Conservation (phyloP, 306 rosid species). For the Benincasa hispida region DNA sequence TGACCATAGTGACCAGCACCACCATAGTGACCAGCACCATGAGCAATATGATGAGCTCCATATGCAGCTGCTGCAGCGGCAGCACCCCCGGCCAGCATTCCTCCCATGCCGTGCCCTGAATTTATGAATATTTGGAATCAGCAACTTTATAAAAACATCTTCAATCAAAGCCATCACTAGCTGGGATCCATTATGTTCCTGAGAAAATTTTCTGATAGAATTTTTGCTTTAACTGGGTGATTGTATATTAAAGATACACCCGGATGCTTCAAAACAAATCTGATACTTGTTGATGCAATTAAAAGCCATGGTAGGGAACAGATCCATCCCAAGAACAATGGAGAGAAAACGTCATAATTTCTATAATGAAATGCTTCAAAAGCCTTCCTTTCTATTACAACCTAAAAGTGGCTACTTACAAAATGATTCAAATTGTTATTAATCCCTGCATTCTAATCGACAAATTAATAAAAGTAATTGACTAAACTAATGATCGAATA, state of each 20-base stretch:
- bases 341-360: neutral
- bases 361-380: neutral
- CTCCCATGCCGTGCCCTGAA: slow-evolving; percentile 47
- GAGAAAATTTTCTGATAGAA: neutral
- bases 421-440: neutral
- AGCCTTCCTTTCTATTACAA: neutral
- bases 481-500: neutral
- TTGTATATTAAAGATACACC: neutral
- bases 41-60: slow-evolving; percentile 36
- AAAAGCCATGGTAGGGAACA: neutral
- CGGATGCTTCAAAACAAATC: neutral
- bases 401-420: neutral
- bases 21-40: neutral
- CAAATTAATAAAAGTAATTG: neutral
- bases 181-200: neutral
- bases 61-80: slow-evolving; percentile 74
- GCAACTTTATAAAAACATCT: neutral
- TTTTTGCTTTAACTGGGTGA: neutral
- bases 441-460: neutral
- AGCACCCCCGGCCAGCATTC: slow-evolving; percentile 69
- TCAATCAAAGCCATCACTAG: neutral
- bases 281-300: neutral
- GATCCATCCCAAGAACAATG: neutral
- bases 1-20: slow-evolving; percentile 4
- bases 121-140: neutral